Conservation (phyloP, 805 yeast species). For the Saturnispora diversa region DNA sequence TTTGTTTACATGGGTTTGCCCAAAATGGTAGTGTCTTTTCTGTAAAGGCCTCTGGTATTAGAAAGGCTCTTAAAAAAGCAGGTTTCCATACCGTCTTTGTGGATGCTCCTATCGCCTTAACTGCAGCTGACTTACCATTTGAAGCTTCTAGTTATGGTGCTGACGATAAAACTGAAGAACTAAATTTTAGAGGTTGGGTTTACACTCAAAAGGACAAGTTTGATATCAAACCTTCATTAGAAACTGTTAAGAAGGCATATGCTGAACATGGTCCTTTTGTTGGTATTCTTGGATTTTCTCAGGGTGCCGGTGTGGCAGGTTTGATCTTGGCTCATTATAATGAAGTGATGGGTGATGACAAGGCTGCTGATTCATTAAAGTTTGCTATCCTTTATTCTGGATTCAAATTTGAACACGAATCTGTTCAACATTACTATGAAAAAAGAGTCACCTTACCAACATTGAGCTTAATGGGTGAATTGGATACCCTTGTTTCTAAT, state of each 20-base stretch:
- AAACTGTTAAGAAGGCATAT: constrained; percentile 41
- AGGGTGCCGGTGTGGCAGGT: constrained; percentile 87
- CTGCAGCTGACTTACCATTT: constrained; percentile 68
- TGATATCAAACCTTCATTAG: constrained; percentile 35
- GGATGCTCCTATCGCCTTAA: constrained; percentile 66
- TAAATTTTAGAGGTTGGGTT: constrained; percentile 64
- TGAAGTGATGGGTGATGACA: constrained; percentile 39
- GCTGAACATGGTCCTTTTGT: constrained; percentile 71
- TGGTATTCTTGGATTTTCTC: constrained; percentile 87
- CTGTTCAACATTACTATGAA: constrained; percentile 26
- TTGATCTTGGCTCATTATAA: constrained; percentile 54
- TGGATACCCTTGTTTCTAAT: constrained; percentile 78
- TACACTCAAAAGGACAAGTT: constrained; percentile 34
- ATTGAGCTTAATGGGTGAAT: constrained; percentile 78
- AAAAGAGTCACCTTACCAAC: constrained; percentile 31
- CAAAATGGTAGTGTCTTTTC: constrained; percentile 81
- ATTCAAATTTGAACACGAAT: constrained; percentile 25
- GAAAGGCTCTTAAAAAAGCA: constrained; percentile 59
- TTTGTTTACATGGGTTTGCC: constrained; percentile 89
- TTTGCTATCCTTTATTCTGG: constrained; percentile 78
- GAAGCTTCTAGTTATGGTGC: constrained; percentile 39
- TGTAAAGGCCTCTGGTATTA: constrained; percentile 79
- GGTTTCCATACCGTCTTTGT: constrained; percentile 68
- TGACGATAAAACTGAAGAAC: constrained; percentile 33
- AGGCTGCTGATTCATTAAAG: constrained; percentile 42